A percentile compares a stretch with the other conserved stretches of the same genome.
These are phyloP conservation scores for Neoarthrinium moseri DNA, from an alignment of 2,329 filamentous ascomycete species.

Conservation along the genomic window DNA sequence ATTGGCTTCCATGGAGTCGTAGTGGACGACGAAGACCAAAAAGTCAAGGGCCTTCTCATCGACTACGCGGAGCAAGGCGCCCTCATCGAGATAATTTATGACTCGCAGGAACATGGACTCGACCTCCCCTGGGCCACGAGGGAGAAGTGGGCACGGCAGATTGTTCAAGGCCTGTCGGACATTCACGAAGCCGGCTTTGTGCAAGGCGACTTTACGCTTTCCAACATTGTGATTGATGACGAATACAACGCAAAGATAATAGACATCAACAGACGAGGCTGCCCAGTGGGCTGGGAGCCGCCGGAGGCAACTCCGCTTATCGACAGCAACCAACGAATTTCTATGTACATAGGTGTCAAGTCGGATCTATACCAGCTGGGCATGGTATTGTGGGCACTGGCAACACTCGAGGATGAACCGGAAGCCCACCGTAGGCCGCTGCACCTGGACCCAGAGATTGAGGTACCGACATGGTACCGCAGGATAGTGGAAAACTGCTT, in stretches of 20 bases:
- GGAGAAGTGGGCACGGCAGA: constrained; percentile 87
- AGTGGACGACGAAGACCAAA: constrained; percentile 70
- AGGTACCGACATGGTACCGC: constrained; percentile 78
- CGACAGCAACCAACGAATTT: constrained; percentile 83
- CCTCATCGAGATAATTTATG: constrained; percentile 87
- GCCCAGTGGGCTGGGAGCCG: constrained; percentile 95
- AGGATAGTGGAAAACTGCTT: constrained; percentile 76
- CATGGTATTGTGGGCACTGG: constrained; percentile 95
- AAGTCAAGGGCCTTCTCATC: constrained; percentile 87
- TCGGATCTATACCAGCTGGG: constrained; percentile 94
- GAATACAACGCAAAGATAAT: constrained; percentile 91
- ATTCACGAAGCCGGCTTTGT: constrained; percentile 97
- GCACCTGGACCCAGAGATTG: constrained; percentile 51
- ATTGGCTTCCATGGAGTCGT: constrained; percentile 87
- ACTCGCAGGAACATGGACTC: constrained; percentile 59
- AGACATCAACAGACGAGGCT: constrained; percentile 96
- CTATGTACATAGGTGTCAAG: constrained; percentile 98
- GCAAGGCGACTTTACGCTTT: constrained; percentile 95
- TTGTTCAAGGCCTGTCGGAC: constrained; percentile 83
- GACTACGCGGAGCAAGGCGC: constrained; percentile 84
- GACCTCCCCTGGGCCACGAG: constrained; percentile 67
- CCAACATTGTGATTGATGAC: constrained; percentile 91
- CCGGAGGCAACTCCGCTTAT: constrained; percentile 86
- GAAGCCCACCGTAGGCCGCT: constrained; percentile 76
- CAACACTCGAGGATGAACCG: constrained; percentile 84